Base-by-base conservation (phyloP, 1,139 yeast genomes). In the Taphrina wiesneri region DNA sequence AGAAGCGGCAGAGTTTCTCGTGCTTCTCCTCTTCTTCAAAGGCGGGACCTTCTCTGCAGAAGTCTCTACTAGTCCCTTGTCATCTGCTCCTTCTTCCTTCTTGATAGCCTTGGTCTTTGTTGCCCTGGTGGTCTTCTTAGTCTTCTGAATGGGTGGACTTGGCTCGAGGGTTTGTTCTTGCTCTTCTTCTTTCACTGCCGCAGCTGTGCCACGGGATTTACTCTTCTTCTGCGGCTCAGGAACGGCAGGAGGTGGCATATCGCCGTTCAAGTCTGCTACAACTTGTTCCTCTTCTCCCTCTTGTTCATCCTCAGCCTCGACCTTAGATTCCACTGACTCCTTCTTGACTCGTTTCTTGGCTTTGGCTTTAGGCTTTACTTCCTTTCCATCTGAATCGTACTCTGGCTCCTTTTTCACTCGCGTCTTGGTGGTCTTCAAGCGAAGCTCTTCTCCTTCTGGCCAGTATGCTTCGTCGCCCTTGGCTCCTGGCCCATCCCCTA, bases 321-420 rank as follows among this genome's bases (percentile, higher is more conserved):
- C 21, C 36, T 13, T 17, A 7, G 36, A 5, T 5, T 26, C 34
- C 26, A n/a, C 47, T 25, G 46, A 19, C 43, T 51, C 64, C 52
- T 60, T 49, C 41, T 60, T 60, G 49, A 39, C 64, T 7, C 64
- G 56, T 21, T 51, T 60, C 49, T 59, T 59, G 21, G 47, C 34
- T 6, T 47, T 30, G 23, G 49, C 15, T 17, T 41, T 51, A 1
- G 64, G 64, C 47, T 59, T 59, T 28, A 51, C 30, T 23, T 60
- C 64, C 23, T 60, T 49, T 19, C 64, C 64, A 17, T 60, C 64
- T 13, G 57, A 49, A 28, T 60, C 64, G 13, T 51, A 51, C 43
- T 60, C 64, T 5, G 64, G 64, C 25, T 60, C 64, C 52, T 60
- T 60, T 57, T 60, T 60, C 30, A 60, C 57, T 9, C 64, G 56